Conservation (phyloP, 371 early-diverging fungal genomes). For the Phascolomyces articulosus region DNA sequence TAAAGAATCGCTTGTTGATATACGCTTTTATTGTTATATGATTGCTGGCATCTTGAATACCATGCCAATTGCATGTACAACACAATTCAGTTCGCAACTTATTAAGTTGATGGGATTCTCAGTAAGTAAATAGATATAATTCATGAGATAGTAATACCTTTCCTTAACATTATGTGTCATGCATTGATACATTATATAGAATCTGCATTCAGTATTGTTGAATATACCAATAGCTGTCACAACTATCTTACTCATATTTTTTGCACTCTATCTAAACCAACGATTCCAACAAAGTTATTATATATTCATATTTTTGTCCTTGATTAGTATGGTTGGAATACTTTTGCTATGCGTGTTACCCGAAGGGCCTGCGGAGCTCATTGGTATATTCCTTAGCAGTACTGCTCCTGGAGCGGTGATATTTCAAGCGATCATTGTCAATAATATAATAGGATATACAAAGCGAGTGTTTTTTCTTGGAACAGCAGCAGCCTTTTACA, state of each 20-base stretch:
- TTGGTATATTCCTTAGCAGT: slow-evolving; percentile 2
- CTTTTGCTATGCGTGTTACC: slow-evolving; percentile 12
- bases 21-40: slow-evolving; percentile 30
- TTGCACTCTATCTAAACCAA: not conserved
- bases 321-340: slow-evolving; percentile 12
- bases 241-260: not conserved
- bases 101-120: slow-evolving; percentile 34
- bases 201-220: not conserved
- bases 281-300: not conserved
- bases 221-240: not conserved
- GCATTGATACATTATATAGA: not conserved
- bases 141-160: no score
- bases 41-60: slow-evolving; percentile 24
- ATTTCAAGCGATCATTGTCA: not conserved
- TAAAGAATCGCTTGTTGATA: slow-evolving; percentile 31
- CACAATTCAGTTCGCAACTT: slow-evolving; percentile 31
- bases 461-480: slow-evolving; percentile 11
- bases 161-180: no score
- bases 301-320: slow-evolving; percentile 4
- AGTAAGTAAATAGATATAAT: slow-evolving; percentile 17
- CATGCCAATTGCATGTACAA: slow-evolving; percentile 32
- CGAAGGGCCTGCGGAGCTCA: not conserved
- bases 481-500: not conserved
- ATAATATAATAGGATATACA: slow-evolving; percentile 7
- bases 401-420: not conserved